Conservation (phyloP, 805 yeast genomes). For the Starmera amethionina region DNA sequence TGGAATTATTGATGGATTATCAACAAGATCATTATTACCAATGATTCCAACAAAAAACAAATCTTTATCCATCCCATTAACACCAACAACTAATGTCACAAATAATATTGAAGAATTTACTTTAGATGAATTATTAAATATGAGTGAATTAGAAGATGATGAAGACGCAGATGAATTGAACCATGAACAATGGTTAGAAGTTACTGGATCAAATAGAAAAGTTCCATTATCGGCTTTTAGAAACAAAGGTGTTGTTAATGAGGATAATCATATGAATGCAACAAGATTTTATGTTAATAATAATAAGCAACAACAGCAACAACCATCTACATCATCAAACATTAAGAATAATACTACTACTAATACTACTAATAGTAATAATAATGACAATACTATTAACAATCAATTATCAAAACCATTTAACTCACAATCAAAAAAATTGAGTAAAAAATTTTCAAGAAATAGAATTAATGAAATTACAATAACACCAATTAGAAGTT, state of each 20-base stretch:
- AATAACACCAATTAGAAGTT: conserved; percentile 12
- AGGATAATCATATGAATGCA: conserved; percentile 20
- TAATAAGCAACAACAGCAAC: background rate
- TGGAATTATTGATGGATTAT: conserved; percentile 89
- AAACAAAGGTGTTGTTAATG: conserved; percentile 49
- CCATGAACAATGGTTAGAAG: conserved; percentile 25
- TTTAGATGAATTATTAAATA: conserved; percentile 77
- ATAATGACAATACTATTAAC: no score
- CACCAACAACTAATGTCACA: conserved; percentile 12
- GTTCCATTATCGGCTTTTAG: conserved; percentile 88
- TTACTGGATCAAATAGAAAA: conserved; percentile 33
- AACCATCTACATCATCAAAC: conserved; percentile 9
- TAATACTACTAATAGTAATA: background rate
- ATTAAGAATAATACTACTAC: no score
- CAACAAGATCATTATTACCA: conserved; percentile 73
- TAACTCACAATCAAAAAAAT: conserved; percentile 3
- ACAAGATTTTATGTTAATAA: conserved; percentile 13
- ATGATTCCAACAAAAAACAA: conserved; percentile 13
- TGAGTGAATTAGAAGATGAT: conserved; percentile 78
- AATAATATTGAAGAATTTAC: conserved; percentile 34
- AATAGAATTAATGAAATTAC: conserved; percentile 8
- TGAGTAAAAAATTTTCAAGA: conserved; percentile 3
- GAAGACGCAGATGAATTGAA: conserved; percentile 33
- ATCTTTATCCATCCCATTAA: conserved; percentile 8
- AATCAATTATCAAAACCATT: no score